A percentile compares a stretch with the other conserved stretches of the same genome.
phyloP scores from a whole-genome alignment of 1,139 yeast genomes.

The Geotrichum cucujoidarum region DNA sequence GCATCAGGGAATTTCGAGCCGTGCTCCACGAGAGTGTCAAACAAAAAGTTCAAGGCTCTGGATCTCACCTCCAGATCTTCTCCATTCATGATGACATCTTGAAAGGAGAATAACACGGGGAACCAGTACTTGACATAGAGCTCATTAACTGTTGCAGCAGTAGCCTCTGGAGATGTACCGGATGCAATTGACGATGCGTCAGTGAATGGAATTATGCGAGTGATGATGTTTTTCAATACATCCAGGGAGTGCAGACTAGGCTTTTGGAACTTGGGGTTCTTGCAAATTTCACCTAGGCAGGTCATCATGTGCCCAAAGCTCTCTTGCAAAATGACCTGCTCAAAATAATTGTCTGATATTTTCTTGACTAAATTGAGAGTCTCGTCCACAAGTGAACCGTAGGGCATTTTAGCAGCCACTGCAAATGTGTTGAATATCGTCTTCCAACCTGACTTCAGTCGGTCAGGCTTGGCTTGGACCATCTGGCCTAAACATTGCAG shows the following conservation, averaged over 20 bases:
- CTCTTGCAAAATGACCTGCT: conserved; percentile 64
- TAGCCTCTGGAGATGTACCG: conserved; percentile 24
- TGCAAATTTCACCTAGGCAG: conserved; percentile 75
- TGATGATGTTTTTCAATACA: conserved; percentile 61
- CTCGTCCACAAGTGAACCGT: conserved; percentile 49
- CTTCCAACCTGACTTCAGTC: conserved; percentile 91
- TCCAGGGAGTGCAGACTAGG: conserved; percentile 76
- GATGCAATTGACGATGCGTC: conserved; percentile 19
- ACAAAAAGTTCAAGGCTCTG: conserved; percentile 74
- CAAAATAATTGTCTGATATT: conserved; percentile 59
- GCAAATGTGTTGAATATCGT: conserved; percentile 76
- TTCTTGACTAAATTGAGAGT: conserved; percentile 60
- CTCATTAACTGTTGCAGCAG: conserved; percentile 38
- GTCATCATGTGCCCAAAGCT: conserved; percentile 69
- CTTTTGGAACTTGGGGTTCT: conserved; percentile 78
- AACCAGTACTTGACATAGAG: conserved; percentile 56
- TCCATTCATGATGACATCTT: conserved; percentile 87
- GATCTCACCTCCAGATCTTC: conserved; percentile 93
- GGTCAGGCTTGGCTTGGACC: conserved; percentile 67
- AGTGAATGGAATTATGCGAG: conserved; percentile 40
- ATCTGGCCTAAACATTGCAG: conserved; percentile 85
- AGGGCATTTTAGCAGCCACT: conserved; percentile 54
- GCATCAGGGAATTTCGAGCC: conserved; percentile 69
- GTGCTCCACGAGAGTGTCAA: conserved; percentile 71
- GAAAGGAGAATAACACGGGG: conserved; percentile 79